These are phyloP conservation scores for Artomyces pyxidatus DNA, from an alignment of 768 basidiomycete genomes.

Conservation along the genomic window DNA sequence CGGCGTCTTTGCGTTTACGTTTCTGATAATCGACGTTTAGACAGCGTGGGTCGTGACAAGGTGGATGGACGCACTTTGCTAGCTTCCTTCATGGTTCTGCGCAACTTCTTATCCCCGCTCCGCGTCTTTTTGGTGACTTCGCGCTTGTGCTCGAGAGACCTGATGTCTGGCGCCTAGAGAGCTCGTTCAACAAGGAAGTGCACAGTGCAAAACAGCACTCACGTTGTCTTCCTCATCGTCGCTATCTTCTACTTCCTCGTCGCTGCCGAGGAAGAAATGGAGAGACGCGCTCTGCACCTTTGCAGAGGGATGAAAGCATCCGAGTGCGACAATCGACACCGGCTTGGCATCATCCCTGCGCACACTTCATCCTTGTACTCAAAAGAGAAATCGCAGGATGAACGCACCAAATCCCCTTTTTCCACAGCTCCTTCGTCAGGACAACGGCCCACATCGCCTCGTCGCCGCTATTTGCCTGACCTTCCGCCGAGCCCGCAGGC, in stretches of 20 bases:
- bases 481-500: constrained; percentile 30
- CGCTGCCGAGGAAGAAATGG: constrained; percentile 94
- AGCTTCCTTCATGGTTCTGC: constrained; percentile 61
- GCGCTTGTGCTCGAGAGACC: constrained; percentile 73
- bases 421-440: constrained; percentile 89
- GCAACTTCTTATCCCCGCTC: constrained; percentile 73
- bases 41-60: not conserved
- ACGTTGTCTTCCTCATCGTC: constrained; percentile 64
- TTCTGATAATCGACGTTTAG: constrained; percentile 26
- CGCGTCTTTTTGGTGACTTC: constrained; percentile 91
- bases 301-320: constrained; percentile 86
- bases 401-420: constrained; percentile 77
- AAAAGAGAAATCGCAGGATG: not conserved
- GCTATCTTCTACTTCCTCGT: constrained; percentile 65
- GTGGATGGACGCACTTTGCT: constrained; percentile 46
- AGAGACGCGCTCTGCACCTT: constrained; percentile 94
- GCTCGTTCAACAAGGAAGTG: not conserved
- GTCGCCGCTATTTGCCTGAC: constrained; percentile 45
- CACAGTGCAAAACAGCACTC: constrained; percentile 12
- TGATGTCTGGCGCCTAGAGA: constrained; percentile 48
- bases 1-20: constrained; percentile 20
- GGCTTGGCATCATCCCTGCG: constrained; percentile 83
- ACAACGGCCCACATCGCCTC: constrained; percentile 99
- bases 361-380: not conserved
- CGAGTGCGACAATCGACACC: constrained; percentile 84